phyloP scores from a whole-genome alignment of 257 asterid species.

The Petunia secreta region DNA sequence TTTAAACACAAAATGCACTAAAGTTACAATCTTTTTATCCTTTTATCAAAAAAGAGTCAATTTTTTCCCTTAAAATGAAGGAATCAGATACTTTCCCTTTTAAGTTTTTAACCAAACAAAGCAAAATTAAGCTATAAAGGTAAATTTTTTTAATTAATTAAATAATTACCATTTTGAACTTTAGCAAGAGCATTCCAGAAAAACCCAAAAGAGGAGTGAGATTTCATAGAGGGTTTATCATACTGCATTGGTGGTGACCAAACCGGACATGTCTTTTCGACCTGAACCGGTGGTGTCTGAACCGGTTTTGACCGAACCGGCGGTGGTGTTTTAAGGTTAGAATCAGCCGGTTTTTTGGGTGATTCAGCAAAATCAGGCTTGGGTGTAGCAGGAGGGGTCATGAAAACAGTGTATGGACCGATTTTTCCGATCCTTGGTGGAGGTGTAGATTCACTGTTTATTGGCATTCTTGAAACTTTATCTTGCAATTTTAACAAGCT shows the following conservation, averaged over 20 bases:
- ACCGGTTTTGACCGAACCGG: conserved; percentile 42
- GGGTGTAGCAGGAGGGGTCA: conserved; percentile 88
- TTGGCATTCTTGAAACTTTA: conserved; percentile 36
- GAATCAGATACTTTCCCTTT: conserved; percentile 8
- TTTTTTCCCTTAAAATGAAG: not conserved
- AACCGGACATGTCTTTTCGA: conserved; percentile 69
- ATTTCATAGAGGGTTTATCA: conserved; percentile 37
- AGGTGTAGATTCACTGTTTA: conserved; percentile 40
- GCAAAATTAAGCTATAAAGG: not conserved
- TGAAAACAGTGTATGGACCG: conserved; percentile 98
- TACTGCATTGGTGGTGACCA: conserved; percentile 94
- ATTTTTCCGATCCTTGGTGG: conserved; percentile 97
- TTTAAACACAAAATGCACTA: not conserved
- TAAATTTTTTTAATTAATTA: not conserved
- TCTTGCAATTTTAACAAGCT: not conserved
- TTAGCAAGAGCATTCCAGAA: conserved; percentile 85
- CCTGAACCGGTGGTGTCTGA: conserved; percentile 41
- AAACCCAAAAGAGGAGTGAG: conserved; percentile 61
- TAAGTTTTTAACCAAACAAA: not conserved
- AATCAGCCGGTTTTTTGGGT: conserved; percentile 32
- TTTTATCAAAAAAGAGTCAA: not conserved
- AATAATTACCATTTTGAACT: conserved; percentile 72
- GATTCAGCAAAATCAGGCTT: conserved; percentile 42
- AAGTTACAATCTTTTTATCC: not conserved
- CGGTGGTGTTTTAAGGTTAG: conserved; percentile 39